Evolutionary conservation across 768 basidiomycete genomes (phyloP).

Genomic region (Xerocomellus amylosporus): DNA sequence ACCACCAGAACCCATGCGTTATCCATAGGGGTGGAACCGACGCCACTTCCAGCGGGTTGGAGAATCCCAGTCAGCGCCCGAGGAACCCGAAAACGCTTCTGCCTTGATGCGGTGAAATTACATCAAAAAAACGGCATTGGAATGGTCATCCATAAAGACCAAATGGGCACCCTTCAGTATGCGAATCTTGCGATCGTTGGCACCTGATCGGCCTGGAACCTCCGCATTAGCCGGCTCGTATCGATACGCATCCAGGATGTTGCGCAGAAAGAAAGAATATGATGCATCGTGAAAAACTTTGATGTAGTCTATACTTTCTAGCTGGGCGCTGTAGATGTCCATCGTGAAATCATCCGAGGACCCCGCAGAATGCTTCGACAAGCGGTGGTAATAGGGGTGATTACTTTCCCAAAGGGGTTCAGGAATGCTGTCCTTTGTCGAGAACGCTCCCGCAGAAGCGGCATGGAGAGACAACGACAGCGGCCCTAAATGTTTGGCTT

Average conservation of each 20-base stretch:
- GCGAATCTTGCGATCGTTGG: constrained; percentile 39
- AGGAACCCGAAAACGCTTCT: constrained; percentile 14
- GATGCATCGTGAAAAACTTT: constrained; percentile 57
- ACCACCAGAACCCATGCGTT: constrained; percentile 1
- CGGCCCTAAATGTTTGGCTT: constrained; percentile 39
- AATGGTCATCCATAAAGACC: constrained; percentile 46
- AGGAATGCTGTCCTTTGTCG: constrained; percentile 12
- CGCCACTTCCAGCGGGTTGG: constrained; percentile 20
- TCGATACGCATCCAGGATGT: constrained; percentile 49
- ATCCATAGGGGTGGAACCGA: constrained; percentile 18
- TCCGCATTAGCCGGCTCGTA: constrained; percentile 25
- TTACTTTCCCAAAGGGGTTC: constrained; percentile 27
- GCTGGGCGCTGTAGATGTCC: constrained; percentile 17
- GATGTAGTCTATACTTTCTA: constrained; percentile 47
- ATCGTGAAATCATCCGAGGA: constrained; percentile 9
- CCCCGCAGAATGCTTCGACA: constrained; percentile 8
- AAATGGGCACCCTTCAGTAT: constrained; percentile 48
- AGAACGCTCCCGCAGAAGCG: constrained; percentile 18
- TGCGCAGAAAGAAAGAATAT: constrained; percentile 48
- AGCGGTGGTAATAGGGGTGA: constrained; percentile 18
- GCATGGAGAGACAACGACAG: constrained; percentile 51
- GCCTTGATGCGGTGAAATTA: constrained; percentile 22
- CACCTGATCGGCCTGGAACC: constrained; percentile 23
- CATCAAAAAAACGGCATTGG: constrained; percentile 43
- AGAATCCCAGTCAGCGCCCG: constrained; percentile 15